These are phyloP conservation scores for Scenedesmus sp. DNA, from an alignment of 163 green algal genomes.

Conservation along the genomic window DNA sequence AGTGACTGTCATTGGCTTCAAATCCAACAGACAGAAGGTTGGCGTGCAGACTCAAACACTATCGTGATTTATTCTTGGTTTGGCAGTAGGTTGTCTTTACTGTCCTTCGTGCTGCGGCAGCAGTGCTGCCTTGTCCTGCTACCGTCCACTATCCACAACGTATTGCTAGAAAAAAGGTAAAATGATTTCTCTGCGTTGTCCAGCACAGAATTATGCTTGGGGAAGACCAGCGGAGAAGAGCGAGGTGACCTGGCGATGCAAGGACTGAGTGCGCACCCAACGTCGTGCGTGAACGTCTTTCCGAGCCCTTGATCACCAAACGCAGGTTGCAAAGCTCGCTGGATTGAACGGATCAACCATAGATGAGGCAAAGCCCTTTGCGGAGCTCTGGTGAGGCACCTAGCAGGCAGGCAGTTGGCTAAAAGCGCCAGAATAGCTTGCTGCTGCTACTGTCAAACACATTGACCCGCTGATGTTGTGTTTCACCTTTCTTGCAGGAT, in stretches of 20 bases:
- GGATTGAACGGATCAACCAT: constrained; percentile 72
- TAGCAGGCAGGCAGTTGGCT: constrained; percentile 20
- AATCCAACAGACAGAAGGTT: not conserved
- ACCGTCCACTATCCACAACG: not conserved
- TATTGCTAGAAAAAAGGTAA: not conserved
- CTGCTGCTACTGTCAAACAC: not conserved
- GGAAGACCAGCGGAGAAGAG: constrained; percentile 71
- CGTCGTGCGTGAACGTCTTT: not conserved
- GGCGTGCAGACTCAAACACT: not conserved
- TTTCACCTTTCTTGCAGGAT: constrained; percentile 79
- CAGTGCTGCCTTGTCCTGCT: not conserved
- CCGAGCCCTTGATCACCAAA: not conserved
- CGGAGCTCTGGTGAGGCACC: constrained; percentile 92
- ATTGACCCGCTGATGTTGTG: not conserved
- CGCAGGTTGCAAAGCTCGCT: constrained; percentile 82
- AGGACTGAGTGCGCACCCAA: not conserved
- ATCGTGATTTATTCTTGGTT: not conserved
- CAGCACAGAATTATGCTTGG: constrained; percentile 96
- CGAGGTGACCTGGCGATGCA: constrained; percentile 70
- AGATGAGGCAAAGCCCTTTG: constrained; percentile 87
- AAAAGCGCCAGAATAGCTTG: constrained; percentile 17
- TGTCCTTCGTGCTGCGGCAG: not conserved
- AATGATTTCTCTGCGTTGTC: constrained; percentile 84
- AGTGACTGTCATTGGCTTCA: constrained; percentile 10
- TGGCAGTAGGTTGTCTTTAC: not conserved